Base-by-base conservation (phyloP, 805 yeast species). In the Ogataea siamensis region DNA sequence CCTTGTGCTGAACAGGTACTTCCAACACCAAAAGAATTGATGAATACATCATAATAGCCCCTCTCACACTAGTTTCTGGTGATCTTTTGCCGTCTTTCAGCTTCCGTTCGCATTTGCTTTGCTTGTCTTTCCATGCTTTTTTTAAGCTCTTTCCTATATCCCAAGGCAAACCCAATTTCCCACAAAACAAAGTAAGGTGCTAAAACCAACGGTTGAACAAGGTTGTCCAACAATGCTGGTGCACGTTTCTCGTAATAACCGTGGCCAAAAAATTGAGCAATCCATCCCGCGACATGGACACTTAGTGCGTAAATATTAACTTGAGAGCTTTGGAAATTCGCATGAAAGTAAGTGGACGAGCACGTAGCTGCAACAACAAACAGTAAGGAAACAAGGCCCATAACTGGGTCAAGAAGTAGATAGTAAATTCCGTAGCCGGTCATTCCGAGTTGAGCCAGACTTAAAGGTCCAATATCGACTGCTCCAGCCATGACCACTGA, bases 171-270 rank as follows among this genome's bases (percentile, higher is more conserved):
- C 10, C 85, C 70, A 3, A 82, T 54, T 58, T 93, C 98, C 58
- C 80, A 86, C 10, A 80, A 66, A 4, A 88, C 95, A 57, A 91
- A 89, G 54, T 76, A 87, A 1, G 98, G 98, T 1, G 98, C 98
- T 45, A 89, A 67, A 0, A 91, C 87, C 13, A 91, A 58, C 4
- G 97, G 93, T 55, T 88, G 97, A 5, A 81, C 64, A 30, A 87
- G 65, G 55, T 82, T 89, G 53, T 89, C 96, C 27, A 87, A 58
- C 36, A 91, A 62, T 0, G 98, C 96, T 0, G 99, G 99, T 0
- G 88, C 84, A 28, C 87, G 70, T 43, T 70, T 71, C 56, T 91
- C 99, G 54, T 78, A 85, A 8, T 74, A 68, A 1, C 84, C 91
- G 57, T 93, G 98, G 4, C 97, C 96, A 34, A 82, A 68, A 59